Evolutionary conservation across 1,284 basidiomycete species (phyloP), one percentile per base, ranked within the genome.

Genomic region (Pisolithus thermaeus): DNA sequence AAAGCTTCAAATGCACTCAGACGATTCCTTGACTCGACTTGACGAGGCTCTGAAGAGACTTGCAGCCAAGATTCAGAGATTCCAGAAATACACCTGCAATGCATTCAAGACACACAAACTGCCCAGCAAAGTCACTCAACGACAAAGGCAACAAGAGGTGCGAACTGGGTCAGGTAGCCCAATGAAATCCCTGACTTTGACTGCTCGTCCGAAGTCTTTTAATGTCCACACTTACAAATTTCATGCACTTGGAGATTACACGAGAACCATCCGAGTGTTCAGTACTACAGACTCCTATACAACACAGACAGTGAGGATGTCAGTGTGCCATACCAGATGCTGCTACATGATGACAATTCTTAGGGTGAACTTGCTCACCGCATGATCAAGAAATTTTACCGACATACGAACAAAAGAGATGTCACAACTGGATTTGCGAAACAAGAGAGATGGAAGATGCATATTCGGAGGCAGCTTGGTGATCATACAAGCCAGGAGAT

Each of bases 1-100:
- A 1, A 66, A 65, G 46, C 56, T 65, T n/a, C 53, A 48, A 5
- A 49, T 58, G 43, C 64, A 66, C 28, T 58, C 62, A 0, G 45
- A 57, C 9, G 6, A n/a, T 1, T 51, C 53, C 1, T 28, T 58
- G 2, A n/a, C 42, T 35, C 32, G 20, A 0, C 28, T 57, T 1
- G 35, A 57, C n/a, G 28, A 42, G 20, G 25, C 25, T 32, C 43
- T 45, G 22, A 41, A 16, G 16, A 12, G 38, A n/a, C 56, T 58
- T 22, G 49, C 49, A 12, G 16, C 23, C 22, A 36, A 50, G 20
- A 20, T 53, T 41, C 38, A n/a, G 8, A 25, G 18, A n/a, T 53
- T 53, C 22, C 27, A 32, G 27, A 30, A n/a, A 3, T 37, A 37
- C 9, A 48, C 47, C 8, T 52, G 51, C 30, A 22, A 20, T 9